Evolutionary conservation across 202 grass and related monocot genomes (phyloP).

Genomic region (Panicum hallii): DNA sequence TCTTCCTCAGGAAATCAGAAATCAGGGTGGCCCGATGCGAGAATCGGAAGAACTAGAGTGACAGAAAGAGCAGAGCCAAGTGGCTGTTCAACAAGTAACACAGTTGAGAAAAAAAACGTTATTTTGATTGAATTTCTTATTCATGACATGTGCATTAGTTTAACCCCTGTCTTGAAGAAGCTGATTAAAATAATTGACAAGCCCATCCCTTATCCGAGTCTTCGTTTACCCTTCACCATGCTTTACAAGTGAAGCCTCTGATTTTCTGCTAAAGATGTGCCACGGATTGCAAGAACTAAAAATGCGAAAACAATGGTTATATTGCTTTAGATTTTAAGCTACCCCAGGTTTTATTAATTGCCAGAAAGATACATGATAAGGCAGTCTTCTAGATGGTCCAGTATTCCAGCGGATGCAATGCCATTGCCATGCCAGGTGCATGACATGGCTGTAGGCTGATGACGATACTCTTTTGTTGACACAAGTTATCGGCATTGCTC

Average conservation of each 20-base stretch:
- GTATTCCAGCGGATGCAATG: not conserved
- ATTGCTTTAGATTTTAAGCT: not conserved
- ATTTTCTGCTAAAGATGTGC: not conserved
- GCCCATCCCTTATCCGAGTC: not conserved
- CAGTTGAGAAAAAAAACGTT: not conserved
- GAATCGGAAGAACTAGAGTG: not conserved
- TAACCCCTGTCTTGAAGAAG: not conserved
- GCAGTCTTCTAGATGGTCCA: not conserved
- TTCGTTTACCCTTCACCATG: not conserved
- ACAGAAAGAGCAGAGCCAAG: not conserved
- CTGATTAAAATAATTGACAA: not conserved
- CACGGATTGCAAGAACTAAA: not conserved
- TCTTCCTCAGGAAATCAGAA: not conserved
- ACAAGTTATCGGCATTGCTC: not conserved
- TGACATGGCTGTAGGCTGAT: constrained; percentile 27
- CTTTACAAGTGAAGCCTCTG: not conserved
- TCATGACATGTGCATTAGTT: not conserved
- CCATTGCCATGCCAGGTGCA: not conserved
- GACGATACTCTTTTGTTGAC: not conserved
- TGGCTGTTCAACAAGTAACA: not conserved
- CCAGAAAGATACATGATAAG: not conserved
- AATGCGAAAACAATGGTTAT: not conserved
- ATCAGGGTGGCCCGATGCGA: not conserved
- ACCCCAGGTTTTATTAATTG: not conserved
- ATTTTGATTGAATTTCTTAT: not conserved